Percentiles rank a stretch among this genome's conserved stretches.
Conservation (phyloP, 1,284 basidiomycete genomes). For the Ceratobasidium sp. region DNA sequence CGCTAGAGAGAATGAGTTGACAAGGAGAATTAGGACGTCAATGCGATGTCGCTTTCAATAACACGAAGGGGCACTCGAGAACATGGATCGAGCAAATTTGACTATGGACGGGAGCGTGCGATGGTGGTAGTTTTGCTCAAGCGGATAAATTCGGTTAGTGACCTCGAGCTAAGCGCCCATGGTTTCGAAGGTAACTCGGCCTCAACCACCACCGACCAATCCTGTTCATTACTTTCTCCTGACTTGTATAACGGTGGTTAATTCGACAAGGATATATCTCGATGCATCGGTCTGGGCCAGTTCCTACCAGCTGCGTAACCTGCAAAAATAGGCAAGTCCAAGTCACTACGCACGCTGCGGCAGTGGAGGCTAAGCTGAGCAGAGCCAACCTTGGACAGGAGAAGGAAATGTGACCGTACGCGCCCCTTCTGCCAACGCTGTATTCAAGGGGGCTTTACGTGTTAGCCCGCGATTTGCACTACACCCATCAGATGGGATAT, state of each 20-base stretch:
- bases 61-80: not conserved
- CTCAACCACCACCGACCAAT: not conserved
- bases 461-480: not conserved
- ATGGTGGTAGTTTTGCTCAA: not conserved
- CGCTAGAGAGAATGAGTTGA: too few species aligned
- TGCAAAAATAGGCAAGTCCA: constrained; percentile 11
- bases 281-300: constrained; percentile 19
- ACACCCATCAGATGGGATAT: too few species aligned
- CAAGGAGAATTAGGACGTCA: too few species aligned
- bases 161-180: not conserved
- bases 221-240: not conserved
- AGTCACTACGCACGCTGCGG: too few species aligned
- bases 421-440: not conserved
- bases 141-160: too few species aligned
- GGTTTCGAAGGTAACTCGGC: not conserved
- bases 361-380: not conserved
- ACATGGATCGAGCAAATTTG: not conserved
- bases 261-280: not conserved
- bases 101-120: not conserved
- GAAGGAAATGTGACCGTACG: constrained; percentile 4
- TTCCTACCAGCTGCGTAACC: constrained; percentile 17
- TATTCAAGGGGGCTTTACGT: not conserved
- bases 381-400: not conserved
- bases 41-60: too few species aligned
- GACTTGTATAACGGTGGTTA: not conserved